Conservation (phyloP, 1,284 basidiomycete species). For the Heterobasidion annosum region DNA sequence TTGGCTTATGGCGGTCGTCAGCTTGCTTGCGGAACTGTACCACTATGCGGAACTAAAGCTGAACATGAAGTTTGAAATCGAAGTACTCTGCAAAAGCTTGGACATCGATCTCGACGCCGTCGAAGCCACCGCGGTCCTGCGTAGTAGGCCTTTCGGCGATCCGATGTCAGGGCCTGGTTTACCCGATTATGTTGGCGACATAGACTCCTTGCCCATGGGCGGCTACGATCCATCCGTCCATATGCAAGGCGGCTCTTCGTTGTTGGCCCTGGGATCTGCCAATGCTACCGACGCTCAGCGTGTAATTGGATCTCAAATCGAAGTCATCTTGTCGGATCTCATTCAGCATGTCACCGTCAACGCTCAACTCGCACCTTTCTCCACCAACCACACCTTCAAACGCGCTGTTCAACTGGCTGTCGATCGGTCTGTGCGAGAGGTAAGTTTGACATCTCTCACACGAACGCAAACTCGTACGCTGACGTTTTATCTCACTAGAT, state of each 20-base stretch:
- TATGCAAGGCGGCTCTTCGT: slow-evolving; percentile 43
- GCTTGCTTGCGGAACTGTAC: slow-evolving; percentile 91
- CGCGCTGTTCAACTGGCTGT: slow-evolving; percentile 88
- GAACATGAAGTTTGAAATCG: slow-evolving; percentile 98
- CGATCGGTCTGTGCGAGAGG: slow-evolving; percentile 92
- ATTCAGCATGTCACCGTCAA: slow-evolving; percentile 75
- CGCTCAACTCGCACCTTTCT: slow-evolving; percentile 62
- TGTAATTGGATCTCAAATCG: slow-evolving; percentile 61
- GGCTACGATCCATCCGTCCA: slow-evolving; percentile 48
- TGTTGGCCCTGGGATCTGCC: slow-evolving; percentile 43
- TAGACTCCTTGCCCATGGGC: slow-evolving; percentile 62
- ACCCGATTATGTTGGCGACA: slow-evolving; percentile 65
- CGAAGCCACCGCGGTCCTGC: slow-evolving; percentile 78
- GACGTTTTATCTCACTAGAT: slow-evolving; percentile 40
- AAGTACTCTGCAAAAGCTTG: slow-evolving; percentile 91
- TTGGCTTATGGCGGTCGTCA: slow-evolving; percentile 94
- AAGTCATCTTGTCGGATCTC: slow-evolving; percentile 71
- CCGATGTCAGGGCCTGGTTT: slow-evolving; percentile 44
- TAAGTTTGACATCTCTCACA: slow-evolving; percentile 21
- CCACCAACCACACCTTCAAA: slow-evolving; percentile 81
- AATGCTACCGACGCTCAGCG: slow-evolving; percentile 52
- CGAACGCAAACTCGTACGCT: not conserved
- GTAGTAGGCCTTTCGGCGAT: slow-evolving; percentile 55
- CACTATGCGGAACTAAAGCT: slow-evolving; percentile 95
- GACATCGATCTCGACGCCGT: slow-evolving; percentile 84